phyloP scores from a whole-genome alignment of 208 protist genomes.

The Crithidia sp. region DNA sequence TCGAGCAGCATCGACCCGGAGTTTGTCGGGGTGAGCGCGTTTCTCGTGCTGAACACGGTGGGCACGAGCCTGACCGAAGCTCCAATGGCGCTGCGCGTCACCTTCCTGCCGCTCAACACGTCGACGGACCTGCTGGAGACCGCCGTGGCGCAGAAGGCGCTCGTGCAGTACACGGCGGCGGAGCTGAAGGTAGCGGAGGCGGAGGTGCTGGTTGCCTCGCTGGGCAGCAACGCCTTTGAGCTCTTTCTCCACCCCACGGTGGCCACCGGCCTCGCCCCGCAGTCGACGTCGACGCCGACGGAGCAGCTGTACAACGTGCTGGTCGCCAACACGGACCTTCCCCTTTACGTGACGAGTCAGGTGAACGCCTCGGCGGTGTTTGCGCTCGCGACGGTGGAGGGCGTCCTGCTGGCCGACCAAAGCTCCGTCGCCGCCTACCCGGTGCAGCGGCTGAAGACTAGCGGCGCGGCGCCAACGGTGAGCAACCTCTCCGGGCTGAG shows the following conservation, averaged over 20 bases:
- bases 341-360: slow-evolving; percentile 25
- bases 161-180: slow-evolving; percentile 13
- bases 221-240: slow-evolving; percentile 30
- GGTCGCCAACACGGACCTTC: slow-evolving; percentile 30
- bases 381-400: slow-evolving; percentile 49
- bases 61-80: slow-evolving; percentile 23
- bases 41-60: slow-evolving; percentile 46
- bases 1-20: slow-evolving; percentile 34
- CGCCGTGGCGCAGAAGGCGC: slow-evolving; percentile 18
- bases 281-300: slow-evolving; percentile 33
- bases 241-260: slow-evolving; percentile 33
- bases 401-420: slow-evolving; percentile 45
- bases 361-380: slow-evolving; percentile 44
- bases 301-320: slow-evolving; percentile 37
- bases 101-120: slow-evolving; percentile 47
- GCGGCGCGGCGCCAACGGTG: not conserved
- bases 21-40: slow-evolving; percentile 57
- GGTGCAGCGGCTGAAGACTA: slow-evolving; percentile 27
- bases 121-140: slow-evolving; percentile 36
- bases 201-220: slow-evolving; percentile 29
- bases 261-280: slow-evolving; percentile 33
- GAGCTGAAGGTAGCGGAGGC: slow-evolving; percentile 22
- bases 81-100: slow-evolving; percentile 42
- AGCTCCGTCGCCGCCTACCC: slow-evolving; percentile 31
- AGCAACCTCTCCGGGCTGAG: slow-evolving; percentile 31